Evolutionary conservation across 306 rosid species (phyloP).

Genomic region (Delonix regia): DNA sequence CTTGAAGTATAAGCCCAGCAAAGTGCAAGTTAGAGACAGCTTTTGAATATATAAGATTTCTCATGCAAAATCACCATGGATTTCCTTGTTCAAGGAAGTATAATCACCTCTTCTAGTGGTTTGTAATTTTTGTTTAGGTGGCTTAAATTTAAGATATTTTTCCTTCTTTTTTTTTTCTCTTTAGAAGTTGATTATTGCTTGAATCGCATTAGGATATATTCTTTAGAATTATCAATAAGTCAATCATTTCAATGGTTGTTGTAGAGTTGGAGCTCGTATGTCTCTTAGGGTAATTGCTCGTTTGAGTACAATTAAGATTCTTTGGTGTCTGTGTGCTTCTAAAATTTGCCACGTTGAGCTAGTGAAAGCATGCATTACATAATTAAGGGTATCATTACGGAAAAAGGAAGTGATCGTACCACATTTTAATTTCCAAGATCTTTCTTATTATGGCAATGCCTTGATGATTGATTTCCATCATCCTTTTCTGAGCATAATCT

Average conservation of each 20-base stretch:
- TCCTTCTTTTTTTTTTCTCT: no score
- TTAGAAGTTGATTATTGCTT: background rate
- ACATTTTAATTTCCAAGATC: constrained; percentile 28
- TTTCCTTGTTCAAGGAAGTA: background rate
- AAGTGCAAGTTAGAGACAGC: constrained; percentile 40
- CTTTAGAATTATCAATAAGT: background rate
- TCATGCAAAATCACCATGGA: background rate
- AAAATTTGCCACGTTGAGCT: constrained; percentile 30
- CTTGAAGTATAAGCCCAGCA: constrained; percentile 28
- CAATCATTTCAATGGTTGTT: constrained; percentile 1
- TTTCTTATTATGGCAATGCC: constrained; percentile 12
- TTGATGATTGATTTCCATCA: no score
- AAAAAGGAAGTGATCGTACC: background rate
- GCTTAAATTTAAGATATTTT: no score
- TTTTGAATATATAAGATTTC: background rate
- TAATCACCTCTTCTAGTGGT: background rate
- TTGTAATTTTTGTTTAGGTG: no score
- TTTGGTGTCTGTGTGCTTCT: constrained; percentile 12
- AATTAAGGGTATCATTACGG: constrained; percentile 17
- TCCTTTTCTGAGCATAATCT: background rate
- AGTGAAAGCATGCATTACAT: background rate
- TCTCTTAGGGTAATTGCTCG: constrained; percentile 25
- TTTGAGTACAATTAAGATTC: constrained; percentile 5
- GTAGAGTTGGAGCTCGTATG: no score
- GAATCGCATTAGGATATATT: background rate